Percentiles rank a stretch among this genome's conserved stretches.
Evolutionary conservation across 768 basidiomycete genomes (phyloP).

Genomic region (Mycena haematopus): DNA sequence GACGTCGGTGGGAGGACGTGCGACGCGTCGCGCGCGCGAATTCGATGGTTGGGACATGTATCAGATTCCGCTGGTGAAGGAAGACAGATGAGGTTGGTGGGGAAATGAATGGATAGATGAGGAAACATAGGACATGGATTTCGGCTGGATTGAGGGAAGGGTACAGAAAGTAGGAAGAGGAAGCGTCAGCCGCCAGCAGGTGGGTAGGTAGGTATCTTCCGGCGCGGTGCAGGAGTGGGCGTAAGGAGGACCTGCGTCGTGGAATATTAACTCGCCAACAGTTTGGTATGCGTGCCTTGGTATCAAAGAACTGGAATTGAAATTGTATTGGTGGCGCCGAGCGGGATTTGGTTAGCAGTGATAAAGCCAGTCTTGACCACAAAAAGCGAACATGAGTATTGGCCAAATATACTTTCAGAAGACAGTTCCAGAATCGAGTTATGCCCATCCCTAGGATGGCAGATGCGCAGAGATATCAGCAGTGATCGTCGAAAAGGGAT

Average conservation of each 20-base stretch:
- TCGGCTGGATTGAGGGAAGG: background rate
- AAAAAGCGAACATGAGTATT: too few relatives aligned
- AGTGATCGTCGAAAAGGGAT: background rate
- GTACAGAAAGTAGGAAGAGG: background rate
- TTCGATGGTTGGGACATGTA: background rate
- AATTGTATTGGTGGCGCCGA: conserved; percentile 3
- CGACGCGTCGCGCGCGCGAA: background rate
- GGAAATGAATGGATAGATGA: background rate
- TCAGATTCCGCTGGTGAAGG: background rate
- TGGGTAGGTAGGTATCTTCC: too few relatives aligned
- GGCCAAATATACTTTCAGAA: background rate
- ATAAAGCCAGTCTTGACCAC: background rate
- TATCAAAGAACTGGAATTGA: background rate
- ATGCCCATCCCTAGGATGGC: conserved; percentile 2
- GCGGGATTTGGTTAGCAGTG: conserved; percentile 12
- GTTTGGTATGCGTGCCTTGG: background rate
- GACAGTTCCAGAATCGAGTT: background rate
- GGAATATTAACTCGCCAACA: background rate
- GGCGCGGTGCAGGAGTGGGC: too few relatives aligned
- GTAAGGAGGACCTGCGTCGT: background rate
- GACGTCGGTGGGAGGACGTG: conserved; percentile 12
- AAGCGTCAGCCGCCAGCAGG: too few relatives aligned
- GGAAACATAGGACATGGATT: background rate
- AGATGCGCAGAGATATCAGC: conserved; percentile 6
- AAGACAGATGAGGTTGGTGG: background rate